These are phyloP conservation scores for Suhomyces taliae DNA, from an alignment of 1,139 yeast species.

Conservation along the genomic window DNA sequence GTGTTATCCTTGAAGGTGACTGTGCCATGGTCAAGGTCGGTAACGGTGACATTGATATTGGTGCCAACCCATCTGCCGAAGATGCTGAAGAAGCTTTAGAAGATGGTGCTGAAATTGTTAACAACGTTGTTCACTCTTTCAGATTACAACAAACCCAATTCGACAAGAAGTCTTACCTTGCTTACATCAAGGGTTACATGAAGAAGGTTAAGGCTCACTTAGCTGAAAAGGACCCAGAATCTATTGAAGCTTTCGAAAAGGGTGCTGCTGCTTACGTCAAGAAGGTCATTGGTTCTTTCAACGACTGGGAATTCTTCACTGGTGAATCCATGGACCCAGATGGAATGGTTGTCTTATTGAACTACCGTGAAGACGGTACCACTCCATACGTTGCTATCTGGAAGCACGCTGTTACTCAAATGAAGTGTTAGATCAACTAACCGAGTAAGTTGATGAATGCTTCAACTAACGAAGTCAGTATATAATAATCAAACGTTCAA, in stretches of 20 bases:
- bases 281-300: conserved; percentile 92
- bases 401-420: conserved; percentile 94
- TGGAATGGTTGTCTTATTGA: conserved; percentile 94
- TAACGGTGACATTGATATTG: conserved; percentile 93
- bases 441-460: too few species aligned
- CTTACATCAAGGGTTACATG: conserved; percentile 99
- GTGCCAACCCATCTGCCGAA: conserved; percentile 99
- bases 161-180: conserved; percentile 95
- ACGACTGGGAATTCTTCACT: conserved; percentile 98
- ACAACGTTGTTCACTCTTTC: conserved; percentile 98
- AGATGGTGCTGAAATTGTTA: conserved; percentile 84
- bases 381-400: conserved; percentile 97
- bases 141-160: conserved; percentile 93
- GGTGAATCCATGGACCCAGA: conserved; percentile 99
- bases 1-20: conserved; percentile 94
- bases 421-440: conserved; percentile 43
- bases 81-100: conserved; percentile 78
- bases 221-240: conserved; percentile 86
- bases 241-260: conserved; percentile 85
- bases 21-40: conserved; percentile 87
- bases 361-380: conserved; percentile 99
- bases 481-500: too few species aligned
- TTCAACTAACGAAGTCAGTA: too few species aligned
- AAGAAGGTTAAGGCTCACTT: conserved; percentile 88
- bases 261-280: conserved; percentile 95